phyloP scores from a whole-genome alignment of 768 basidiomycete species.

The Leccinellum luteum region DNA sequence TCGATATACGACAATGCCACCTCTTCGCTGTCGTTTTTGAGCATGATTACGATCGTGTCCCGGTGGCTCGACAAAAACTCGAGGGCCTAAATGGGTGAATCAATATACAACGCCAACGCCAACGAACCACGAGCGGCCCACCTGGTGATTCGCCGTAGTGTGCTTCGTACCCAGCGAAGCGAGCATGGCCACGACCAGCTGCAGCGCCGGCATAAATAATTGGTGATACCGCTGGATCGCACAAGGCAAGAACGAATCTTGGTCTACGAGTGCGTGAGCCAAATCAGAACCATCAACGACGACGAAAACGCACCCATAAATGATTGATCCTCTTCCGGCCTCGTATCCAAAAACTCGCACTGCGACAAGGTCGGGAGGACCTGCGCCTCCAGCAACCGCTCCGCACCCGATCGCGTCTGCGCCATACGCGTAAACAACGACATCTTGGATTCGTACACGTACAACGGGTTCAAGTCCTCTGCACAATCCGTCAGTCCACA shows the following conservation, averaged over 20 bases:
- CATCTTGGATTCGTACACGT: conserved; percentile 95
- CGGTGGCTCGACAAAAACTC: conserved; percentile 82
- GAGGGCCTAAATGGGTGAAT: conserved; percentile 34
- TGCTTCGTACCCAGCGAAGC: conserved; percentile 75
- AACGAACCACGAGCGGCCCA: conserved; percentile 21
- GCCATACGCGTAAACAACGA: conserved; percentile 84
- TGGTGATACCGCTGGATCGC: conserved; percentile 91
- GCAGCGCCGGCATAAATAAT: conserved; percentile 80
- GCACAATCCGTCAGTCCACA: not conserved
- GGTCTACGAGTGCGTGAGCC: conserved; percentile 45
- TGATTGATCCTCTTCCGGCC: conserved; percentile 79
- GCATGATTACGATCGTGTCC: conserved; percentile 77
- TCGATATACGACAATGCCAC: conserved; percentile 66
- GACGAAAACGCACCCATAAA: conserved; percentile 61
- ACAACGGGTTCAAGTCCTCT: conserved; percentile 90
- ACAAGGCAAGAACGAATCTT: conserved; percentile 83
- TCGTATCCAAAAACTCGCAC: conserved; percentile 84
- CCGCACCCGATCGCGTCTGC: conserved; percentile 80
- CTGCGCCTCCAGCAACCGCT: conserved; percentile 77
- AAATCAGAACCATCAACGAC: not conserved
- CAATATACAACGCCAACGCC: not conserved
- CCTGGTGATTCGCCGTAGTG: conserved; percentile 67
- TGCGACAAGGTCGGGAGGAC: conserved; percentile 70
- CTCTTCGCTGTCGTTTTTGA: conserved; percentile 69
- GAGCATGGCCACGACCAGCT: conserved; percentile 74